Evolutionary conservation across 164 flowering plant genomes (phyloP).

Genomic region (Berberis vulgaris): DNA sequence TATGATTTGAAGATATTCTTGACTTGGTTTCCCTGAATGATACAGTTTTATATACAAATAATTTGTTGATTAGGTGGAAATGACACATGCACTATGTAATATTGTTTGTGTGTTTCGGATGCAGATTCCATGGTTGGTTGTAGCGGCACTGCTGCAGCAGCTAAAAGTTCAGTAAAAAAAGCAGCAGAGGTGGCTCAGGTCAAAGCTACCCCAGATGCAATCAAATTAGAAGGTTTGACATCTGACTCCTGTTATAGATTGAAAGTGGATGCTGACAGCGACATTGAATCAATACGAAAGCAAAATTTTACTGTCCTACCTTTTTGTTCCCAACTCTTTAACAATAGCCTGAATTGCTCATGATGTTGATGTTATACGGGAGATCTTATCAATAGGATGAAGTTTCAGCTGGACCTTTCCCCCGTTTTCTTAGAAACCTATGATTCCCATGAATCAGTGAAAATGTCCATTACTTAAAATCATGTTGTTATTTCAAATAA

Average conservation of each 20-base stretch:
- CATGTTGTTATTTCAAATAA: no score
- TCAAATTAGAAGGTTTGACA: slow-evolving; percentile 54
- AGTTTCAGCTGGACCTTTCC: no score
- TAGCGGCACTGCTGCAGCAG: slow-evolving; percentile 23
- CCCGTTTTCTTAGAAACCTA: no score
- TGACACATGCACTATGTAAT: not conserved
- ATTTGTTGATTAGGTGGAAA: not conserved
- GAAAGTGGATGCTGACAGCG: no score
- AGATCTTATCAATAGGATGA: no score
- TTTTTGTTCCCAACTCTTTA: no score
- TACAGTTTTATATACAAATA: not conserved
- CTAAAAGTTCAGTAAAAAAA: slow-evolving; percentile 38
- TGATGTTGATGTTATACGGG: no score
- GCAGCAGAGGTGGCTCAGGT: slow-evolving; percentile 29
- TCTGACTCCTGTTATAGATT: not conserved
- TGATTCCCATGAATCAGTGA: no score
- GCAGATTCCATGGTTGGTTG: slow-evolving; percentile 29
- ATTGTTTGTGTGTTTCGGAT: slow-evolving; percentile 16
- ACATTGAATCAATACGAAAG: no score
- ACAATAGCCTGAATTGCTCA: no score
- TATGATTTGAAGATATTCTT: not conserved
- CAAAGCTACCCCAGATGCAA: slow-evolving; percentile 27
- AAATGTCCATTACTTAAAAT: no score
- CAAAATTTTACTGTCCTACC: no score
- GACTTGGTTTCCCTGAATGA: not conserved